These are phyloP conservation scores for Conoideocrella luteorostrata DNA, from an alignment of 2,329 filamentous ascomycete species.

Conservation along the genomic window DNA sequence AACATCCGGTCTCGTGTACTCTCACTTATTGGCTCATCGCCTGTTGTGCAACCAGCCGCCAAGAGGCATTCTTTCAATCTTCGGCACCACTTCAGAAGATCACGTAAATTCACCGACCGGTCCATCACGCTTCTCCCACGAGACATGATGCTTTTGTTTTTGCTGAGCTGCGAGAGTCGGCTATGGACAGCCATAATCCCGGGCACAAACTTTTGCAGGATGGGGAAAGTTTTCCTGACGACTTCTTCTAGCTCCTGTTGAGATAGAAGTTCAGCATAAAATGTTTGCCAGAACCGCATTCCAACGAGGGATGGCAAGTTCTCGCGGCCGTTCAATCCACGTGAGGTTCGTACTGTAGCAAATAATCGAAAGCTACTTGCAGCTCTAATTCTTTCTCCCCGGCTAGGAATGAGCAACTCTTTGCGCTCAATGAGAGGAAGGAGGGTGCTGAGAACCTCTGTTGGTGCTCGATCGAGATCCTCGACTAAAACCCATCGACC, in stretches of 20 bases:
- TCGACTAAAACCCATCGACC: conserved; percentile 97
- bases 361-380: conserved; percentile 83
- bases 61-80: conserved; percentile 63
- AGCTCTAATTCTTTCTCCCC: conserved; percentile 79
- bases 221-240: conserved; percentile 62
- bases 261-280: conserved; percentile 62
- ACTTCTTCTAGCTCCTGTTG: conserved; percentile 69
- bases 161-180: conserved; percentile 44
- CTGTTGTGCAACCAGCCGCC: conserved; percentile 54
- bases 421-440: conserved; percentile 86
- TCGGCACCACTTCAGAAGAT: conserved; percentile 87
- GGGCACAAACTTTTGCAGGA: conserved; percentile 56
- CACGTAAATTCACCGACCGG: conserved; percentile 61
- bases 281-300: conserved; percentile 74
- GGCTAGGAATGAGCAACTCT: conserved; percentile 84
- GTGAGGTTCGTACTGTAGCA: conserved; percentile 77
- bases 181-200: conserved; percentile 55
- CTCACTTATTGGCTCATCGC: conserved; percentile 66
- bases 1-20: conserved; percentile 76
- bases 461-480: conserved; percentile 89
- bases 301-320: conserved; percentile 72
- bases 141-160: conserved; percentile 31
- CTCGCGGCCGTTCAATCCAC: conserved; percentile 60
- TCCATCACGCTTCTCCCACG: conserved; percentile 37
- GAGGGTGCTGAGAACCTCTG: conserved; percentile 88